Base-by-base conservation (phyloP, 1,284 basidiomycete genomes). In the Ganoderma lingzhi region DNA sequence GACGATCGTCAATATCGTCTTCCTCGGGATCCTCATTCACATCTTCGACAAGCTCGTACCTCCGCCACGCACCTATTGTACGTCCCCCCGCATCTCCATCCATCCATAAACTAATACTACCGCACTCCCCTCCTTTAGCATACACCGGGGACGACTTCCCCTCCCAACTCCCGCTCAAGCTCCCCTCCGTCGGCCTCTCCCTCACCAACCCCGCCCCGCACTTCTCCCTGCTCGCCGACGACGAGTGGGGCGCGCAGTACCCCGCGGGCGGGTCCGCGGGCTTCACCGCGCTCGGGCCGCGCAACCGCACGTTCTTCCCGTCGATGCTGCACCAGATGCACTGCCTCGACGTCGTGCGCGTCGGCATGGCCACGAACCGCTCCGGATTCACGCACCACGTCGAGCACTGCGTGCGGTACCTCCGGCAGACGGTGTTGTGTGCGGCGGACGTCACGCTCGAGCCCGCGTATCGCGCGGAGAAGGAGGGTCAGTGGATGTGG, bases 381-480 rank as follows among this genome's bases (percentile, higher is more conserved):
- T 35, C 37, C 14, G 59, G 44, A 30, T 45, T 45, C 23, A 75
- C 71, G 32, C 76, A 77, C 32, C 83, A 84, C 68, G 73, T 80
- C 44, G 72, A 80, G 53, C 83, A 84, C 59, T 84, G 83, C 65
- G 68, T 83, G 62, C 78, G 79, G 14, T 84, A 84, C 69, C 76
- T 84, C 4, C 71, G 80, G 37, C 82, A 83, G 72, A 76, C 77
- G 8, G 71, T 84, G 12, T 63, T 84, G 8, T 84, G 83, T 70
- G 68, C 75, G 30, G 79, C 83, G 0, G 82, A 84, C 65, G 77
- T 79, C 41, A 84, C 84, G 37, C 73, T 84, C 23, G 83, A 84
- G 70, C 77, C 73, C 10, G 77, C 78, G 62, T 73, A 78, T 64
- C 78, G 71, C 3, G 77, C 70, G 32, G 14, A 70, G 32, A 48